phyloP scores from a whole-genome alignment of 2,329 filamentous ascomycete species.

The Penicillium crustosum region DNA sequence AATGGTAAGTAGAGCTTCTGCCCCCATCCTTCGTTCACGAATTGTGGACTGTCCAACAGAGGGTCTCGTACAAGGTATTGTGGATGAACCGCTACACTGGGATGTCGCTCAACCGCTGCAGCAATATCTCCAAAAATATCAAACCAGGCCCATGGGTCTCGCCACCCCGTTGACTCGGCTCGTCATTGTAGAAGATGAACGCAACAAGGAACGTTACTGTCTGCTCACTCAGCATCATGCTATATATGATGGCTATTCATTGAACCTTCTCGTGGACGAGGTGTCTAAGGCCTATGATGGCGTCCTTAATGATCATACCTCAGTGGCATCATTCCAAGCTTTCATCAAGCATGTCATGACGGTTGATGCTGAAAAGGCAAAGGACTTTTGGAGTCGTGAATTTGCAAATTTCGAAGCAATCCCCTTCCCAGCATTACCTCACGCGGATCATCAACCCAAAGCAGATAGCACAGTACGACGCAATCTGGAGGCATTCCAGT shows the following conservation, averaged over 20 bases:
- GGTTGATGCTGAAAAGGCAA: background rate
- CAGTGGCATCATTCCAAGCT: background rate
- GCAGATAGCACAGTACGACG: background rate
- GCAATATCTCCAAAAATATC: background rate
- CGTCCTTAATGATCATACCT: too few relatives aligned
- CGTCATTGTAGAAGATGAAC: background rate
- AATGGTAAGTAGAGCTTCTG: background rate
- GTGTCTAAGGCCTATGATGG: background rate
- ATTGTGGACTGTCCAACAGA: background rate
- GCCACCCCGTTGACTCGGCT: background rate
- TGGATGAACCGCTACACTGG: background rate
- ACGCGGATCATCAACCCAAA: background rate
- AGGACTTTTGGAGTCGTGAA: background rate
- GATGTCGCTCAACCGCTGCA: background rate
- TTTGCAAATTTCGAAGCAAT: background rate
- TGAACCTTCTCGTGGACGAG: conserved; percentile 1
- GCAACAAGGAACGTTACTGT: background rate
- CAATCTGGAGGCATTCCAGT: background rate
- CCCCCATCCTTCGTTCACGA: background rate
- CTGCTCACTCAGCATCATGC: conserved; percentile 1
- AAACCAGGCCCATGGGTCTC: background rate
- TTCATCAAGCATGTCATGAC: background rate
- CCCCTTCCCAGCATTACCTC: background rate
- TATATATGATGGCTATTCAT: background rate
- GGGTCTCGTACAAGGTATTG: background rate